phyloP scores from a whole-genome alignment of 495 filamentous ascomycete genomes.

The Neurospora africana region DNA sequence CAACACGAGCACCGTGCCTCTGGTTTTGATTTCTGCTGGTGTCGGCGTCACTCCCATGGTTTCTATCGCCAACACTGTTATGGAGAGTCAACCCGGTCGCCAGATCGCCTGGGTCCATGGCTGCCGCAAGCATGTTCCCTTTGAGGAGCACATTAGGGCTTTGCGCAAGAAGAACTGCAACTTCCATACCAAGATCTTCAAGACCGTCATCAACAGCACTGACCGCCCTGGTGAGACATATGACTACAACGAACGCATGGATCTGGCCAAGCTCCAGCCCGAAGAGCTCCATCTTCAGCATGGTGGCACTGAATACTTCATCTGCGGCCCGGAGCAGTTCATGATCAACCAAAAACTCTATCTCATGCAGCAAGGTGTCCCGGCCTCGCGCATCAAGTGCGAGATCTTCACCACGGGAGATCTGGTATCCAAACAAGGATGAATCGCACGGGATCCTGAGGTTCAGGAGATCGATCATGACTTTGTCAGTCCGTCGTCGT shows the following conservation, averaged over 20 bases:
- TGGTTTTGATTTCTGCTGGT: constrained; percentile 63
- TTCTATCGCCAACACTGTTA: constrained; percentile 53
- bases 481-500: background rate
- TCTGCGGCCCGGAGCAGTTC: constrained; percentile 59
- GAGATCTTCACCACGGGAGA: constrained; percentile 61
- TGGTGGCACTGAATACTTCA: constrained; percentile 48
- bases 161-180: constrained; percentile 26
- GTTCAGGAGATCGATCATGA: background rate
- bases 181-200: constrained; percentile 32
- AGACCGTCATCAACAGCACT: constrained; percentile 23
- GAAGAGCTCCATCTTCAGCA: constrained; percentile 44
- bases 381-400: constrained; percentile 44
- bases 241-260: constrained; percentile 43
- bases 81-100: constrained; percentile 30
- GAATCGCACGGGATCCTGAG: background rate
- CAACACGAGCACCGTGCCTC: constrained; percentile 26
- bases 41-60: constrained; percentile 60
- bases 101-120: constrained; percentile 55
- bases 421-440: constrained; percentile 12
- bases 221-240: constrained; percentile 48
- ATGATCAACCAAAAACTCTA: constrained; percentile 47
- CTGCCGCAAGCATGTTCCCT: constrained; percentile 40
- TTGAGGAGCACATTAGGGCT: constrained; percentile 39
- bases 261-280: constrained; percentile 41
- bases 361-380: constrained; percentile 43